These are phyloP conservation scores for Aureobasidium sp. DNA, from an alignment of 2,329 filamentous ascomycete genomes.

Conservation along the genomic window DNA sequence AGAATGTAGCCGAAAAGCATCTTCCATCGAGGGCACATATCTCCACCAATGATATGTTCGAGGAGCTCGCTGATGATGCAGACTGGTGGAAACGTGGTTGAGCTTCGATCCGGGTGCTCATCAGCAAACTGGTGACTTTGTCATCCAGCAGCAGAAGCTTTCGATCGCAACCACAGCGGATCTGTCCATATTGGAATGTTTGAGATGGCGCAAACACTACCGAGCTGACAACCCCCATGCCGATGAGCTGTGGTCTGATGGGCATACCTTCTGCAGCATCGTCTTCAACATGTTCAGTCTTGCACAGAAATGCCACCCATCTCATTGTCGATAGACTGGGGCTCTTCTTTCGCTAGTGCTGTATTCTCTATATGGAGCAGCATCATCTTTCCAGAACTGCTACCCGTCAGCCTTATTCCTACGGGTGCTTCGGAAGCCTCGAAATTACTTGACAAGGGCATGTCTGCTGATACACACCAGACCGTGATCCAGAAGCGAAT, in stretches of 20 bases:
- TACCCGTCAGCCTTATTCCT: neutral
- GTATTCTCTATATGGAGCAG: neutral
- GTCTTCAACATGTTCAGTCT: neutral
- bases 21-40: slow-evolving; percentile 87
- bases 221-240: slow-evolving; percentile 95
- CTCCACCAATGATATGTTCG: slow-evolving; percentile 92
- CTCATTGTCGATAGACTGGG: neutral
- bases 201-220: slow-evolving; percentile 95
- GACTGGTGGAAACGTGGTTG: slow-evolving; percentile 33
- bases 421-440: neutral
- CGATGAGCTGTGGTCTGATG: neutral
- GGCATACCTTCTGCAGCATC: neutral
- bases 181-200: slow-evolving; percentile 80
- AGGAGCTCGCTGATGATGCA: slow-evolving; percentile 84
- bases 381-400: neutral
- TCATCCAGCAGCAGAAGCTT: slow-evolving; percentile 55
- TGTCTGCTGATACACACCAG: neutral
- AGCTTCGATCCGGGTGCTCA: slow-evolving; percentile 16
- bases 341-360: neutral
- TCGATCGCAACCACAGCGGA: slow-evolving; percentile 71
- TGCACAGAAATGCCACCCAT: neutral
- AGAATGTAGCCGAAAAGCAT: slow-evolving; percentile 39
- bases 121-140: slow-evolving; percentile 48
- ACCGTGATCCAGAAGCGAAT: neutral
- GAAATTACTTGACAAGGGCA: neutral